Conservation (phyloP, 2,329 filamentous ascomycete genomes). For the Ophiostoma australiae region DNA sequence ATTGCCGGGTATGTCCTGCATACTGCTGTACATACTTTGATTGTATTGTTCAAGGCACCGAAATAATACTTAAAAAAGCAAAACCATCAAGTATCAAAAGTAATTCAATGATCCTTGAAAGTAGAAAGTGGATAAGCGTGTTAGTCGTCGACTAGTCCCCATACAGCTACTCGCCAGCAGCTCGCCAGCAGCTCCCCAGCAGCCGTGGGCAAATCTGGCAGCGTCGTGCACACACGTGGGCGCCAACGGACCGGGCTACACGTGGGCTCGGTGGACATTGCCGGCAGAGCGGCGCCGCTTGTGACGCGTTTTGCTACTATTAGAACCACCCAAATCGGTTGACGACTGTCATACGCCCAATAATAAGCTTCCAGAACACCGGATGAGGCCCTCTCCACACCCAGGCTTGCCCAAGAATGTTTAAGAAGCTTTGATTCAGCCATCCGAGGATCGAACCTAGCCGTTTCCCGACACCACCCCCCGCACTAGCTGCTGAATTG, state of each 20-base stretch:
- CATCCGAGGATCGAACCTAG: background rate
- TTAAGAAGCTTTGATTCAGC: background rate
- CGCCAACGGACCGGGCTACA: background rate
- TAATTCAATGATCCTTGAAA: background rate
- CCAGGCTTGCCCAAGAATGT: background rate
- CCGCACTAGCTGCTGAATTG: background rate
- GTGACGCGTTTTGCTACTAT: background rate
- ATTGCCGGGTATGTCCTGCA: background rate
- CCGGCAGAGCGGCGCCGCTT: background rate
- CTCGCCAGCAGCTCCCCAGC: background rate
- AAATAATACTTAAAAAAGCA: background rate
- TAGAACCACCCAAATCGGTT: background rate
- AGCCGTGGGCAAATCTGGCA: background rate
- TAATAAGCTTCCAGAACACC: background rate
- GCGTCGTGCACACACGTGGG: background rate
- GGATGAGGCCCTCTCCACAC: background rate
- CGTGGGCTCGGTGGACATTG: background rate
- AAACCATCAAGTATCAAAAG: background rate
- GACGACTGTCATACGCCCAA: background rate
- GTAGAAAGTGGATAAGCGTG: background rate
- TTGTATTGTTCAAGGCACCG: background rate
- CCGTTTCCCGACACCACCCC: background rate
- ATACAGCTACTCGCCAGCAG: background rate
- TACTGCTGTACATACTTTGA: background rate
- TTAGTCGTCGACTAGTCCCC: slow-evolving; percentile 3